Conservation (phyloP, 2,329 filamentous ascomycete genomes). For the Westerdykella aurantiaca region DNA sequence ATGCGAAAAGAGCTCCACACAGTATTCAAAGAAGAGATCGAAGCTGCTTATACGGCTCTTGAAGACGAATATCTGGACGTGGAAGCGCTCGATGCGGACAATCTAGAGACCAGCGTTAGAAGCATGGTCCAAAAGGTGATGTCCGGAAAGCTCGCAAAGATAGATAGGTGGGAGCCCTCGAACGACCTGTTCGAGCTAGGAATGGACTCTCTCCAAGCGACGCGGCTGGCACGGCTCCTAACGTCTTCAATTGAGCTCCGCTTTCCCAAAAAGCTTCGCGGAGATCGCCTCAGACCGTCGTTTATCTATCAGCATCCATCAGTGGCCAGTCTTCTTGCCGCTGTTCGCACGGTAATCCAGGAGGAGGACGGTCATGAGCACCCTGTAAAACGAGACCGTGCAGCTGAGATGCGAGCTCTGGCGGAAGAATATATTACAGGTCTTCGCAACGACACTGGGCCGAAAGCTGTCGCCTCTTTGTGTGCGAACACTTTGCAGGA, state of each 20-base stretch:
- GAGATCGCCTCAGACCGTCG: too few species aligned
- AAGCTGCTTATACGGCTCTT: constrained; percentile 1
- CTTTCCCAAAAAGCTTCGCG: too few species aligned
- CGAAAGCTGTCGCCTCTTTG: too few species aligned
- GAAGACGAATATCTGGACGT: background rate
- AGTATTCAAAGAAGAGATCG: constrained; percentile 8
- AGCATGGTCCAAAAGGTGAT: background rate
- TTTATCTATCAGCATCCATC: too few species aligned
- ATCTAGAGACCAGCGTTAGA: constrained; percentile 4
- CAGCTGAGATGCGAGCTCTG: too few species aligned
- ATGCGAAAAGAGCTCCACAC: constrained; percentile 7
- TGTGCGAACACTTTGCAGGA: too few species aligned
- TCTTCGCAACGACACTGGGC: background rate
- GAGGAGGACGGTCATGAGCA: too few species aligned
- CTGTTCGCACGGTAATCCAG: too few species aligned
- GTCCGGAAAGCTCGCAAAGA: constrained; percentile 2
- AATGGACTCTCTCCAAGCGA: constrained; percentile 20
- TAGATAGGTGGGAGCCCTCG: background rate
- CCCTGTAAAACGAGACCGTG: too few species aligned
- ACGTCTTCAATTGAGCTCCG: too few species aligned
- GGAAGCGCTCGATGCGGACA: constrained; percentile 4
- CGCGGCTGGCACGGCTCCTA: background rate
- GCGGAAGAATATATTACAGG: too few species aligned
- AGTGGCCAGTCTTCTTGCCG: too few species aligned
- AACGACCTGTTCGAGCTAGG: constrained; percentile 25